Percentiles rank a stretch among this genome's conserved stretches.
These are phyloP conservation scores for Kandelia obovata DNA, from an alignment of 345 rosid genomes.

Conservation along the genomic window DNA sequence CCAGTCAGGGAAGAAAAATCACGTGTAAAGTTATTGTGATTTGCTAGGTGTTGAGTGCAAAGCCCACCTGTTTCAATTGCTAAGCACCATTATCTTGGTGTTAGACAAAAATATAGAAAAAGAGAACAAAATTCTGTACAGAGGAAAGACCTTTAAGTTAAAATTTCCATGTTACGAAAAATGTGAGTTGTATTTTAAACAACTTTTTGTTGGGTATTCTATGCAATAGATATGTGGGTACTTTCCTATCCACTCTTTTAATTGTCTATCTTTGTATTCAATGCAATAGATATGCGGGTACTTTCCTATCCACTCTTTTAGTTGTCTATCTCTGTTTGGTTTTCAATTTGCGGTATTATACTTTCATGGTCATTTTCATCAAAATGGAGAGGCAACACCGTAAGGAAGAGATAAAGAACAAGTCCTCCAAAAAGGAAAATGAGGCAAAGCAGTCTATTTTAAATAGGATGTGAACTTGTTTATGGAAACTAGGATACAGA, in stretches of 20 bases:
- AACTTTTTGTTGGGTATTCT: background rate
- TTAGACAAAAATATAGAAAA: background rate
- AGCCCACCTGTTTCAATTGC: background rate
- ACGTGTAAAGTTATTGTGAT: no score
- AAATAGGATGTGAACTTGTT: constrained; percentile 54
- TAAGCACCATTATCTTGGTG: background rate
- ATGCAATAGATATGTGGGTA: no score
- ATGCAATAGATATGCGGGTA: no score
- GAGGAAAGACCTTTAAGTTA: background rate
- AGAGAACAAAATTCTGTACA: background rate
- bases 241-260: background rate
- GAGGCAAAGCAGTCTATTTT: constrained; percentile 81
- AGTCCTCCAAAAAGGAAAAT: constrained; percentile 74
- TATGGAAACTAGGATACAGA: constrained; percentile 4
- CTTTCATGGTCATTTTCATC: constrained; percentile 14
- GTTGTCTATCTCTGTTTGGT: background rate
- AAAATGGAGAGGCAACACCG: constrained; percentile 97
- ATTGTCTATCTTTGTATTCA: no score
- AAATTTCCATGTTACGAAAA: background rate
- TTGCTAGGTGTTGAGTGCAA: no score
- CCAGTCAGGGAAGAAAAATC: background rate
- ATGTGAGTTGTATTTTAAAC: background rate
- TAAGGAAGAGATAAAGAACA: constrained; percentile 80
- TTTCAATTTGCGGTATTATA: constrained; percentile 6
- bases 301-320: background rate